A percentile compares a stretch with the other conserved stretches of the same genome.
Conservation (phyloP, 2,329 filamentous ascomycete species). For the Tolypocladium guangdongense region DNA sequence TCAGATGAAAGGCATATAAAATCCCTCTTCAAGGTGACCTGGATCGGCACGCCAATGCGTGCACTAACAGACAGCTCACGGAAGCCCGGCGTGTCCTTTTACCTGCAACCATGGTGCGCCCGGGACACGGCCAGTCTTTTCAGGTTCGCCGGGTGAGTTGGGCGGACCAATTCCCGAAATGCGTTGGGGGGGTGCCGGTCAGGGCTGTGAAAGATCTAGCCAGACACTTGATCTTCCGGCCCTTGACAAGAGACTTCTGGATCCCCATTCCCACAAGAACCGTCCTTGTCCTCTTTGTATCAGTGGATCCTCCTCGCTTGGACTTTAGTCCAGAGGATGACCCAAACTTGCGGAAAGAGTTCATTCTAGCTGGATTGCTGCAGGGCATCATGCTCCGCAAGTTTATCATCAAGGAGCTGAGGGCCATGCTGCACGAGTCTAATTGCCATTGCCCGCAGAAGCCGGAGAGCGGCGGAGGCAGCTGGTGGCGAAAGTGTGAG, state of each 20-base stretch:
- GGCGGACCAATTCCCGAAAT: not conserved
- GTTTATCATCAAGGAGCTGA: not conserved
- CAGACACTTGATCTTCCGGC: not conserved
- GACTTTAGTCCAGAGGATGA: not conserved
- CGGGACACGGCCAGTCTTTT: too few species aligned
- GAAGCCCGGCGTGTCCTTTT: too few species aligned
- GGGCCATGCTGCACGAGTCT: not conserved
- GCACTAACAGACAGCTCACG: too few species aligned
- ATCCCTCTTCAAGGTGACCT: too few species aligned
- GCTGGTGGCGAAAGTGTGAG: not conserved
- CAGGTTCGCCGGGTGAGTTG: not conserved
- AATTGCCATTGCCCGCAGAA: too few species aligned
- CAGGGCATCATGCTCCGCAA: not conserved
- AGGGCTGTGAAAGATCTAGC: not conserved
- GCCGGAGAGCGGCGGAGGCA: not conserved
- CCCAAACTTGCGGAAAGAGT: not conserved
- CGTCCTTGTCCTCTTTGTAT: not conserved
- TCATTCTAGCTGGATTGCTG: not conserved
- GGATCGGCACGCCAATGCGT: too few species aligned
- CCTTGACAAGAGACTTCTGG: not conserved
- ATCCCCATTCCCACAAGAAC: not conserved
- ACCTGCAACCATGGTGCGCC: too few species aligned
- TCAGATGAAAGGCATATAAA: too few species aligned
- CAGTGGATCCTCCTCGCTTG: not conserved
- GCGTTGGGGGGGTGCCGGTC: not conserved